These are phyloP conservation scores for Dryas integrifolia DNA, from an alignment of 331 rosid genomes.

Conservation along the genomic window DNA sequence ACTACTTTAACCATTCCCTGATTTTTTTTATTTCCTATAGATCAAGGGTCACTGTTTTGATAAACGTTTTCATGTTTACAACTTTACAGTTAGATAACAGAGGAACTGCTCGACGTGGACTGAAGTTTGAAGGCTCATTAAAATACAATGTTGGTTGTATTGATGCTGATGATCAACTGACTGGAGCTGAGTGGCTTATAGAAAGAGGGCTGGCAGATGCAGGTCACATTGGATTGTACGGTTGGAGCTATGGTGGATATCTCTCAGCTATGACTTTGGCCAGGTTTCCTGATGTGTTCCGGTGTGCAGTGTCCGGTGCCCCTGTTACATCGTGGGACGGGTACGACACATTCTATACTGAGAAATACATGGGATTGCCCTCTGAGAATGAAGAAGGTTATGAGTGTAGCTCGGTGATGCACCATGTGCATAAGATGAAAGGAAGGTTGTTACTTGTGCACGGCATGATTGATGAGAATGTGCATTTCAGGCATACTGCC, in stretches of 20 bases:
- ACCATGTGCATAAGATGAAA: conserved; percentile 64
- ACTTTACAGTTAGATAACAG: conserved; percentile 89
- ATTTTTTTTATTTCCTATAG: background rate
- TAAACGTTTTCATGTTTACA: conserved; percentile 32
- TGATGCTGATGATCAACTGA: conserved; percentile 84
- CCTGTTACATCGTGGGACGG: conserved; percentile 97
- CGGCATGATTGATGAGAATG: conserved; percentile 97
- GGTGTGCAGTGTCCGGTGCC: conserved; percentile 80
- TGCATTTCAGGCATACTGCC: conserved; percentile 95
- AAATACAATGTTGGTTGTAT: conserved; percentile 61
- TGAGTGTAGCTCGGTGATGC: conserved; percentile 60
- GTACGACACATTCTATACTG: conserved; percentile 91
- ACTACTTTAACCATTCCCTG: background rate
- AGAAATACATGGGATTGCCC: conserved; percentile 94
- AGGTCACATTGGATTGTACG: conserved; percentile 81
- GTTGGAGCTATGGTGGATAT: conserved; percentile 98
- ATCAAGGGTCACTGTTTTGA: background rate
- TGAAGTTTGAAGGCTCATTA: conserved; percentile 71
- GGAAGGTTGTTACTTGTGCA: conserved; percentile 81
- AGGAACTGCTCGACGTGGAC: conserved; percentile 87
- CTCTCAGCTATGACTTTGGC: conserved; percentile 82
- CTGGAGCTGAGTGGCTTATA: conserved; percentile 92
- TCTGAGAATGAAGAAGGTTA: conserved; percentile 46
- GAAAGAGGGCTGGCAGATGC: conserved; percentile 70
- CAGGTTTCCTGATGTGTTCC: conserved; percentile 68